phyloP scores from a whole-genome alignment of 768 basidiomycete species.

The Termitomyces sp. region DNA sequence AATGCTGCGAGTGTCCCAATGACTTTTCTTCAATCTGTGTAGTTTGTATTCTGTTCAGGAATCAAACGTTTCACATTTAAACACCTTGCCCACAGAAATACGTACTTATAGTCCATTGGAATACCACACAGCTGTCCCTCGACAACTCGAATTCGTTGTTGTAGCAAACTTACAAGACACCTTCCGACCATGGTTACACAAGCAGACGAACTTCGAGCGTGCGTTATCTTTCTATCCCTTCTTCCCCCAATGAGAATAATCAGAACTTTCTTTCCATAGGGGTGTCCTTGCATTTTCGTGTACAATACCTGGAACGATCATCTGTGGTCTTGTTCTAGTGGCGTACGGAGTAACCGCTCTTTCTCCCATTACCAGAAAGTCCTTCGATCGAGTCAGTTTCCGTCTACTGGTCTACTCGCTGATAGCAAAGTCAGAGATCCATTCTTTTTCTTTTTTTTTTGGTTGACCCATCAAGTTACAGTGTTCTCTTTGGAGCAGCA shows the following conservation, averaged over 20 bases:
- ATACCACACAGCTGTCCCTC: no score
- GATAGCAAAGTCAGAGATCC: slow-evolving; percentile 6
- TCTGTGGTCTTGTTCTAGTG: slow-evolving; percentile 6
- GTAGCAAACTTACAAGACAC: no score
- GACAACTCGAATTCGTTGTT: no score
- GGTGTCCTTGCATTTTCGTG: slow-evolving; percentile 3
- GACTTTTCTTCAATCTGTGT: no score
- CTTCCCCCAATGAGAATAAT: neutral
- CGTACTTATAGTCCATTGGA: no score
- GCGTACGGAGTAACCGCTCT: slow-evolving; percentile 2
- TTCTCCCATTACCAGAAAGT: neutral
- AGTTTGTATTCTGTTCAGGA: no score
- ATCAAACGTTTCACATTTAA: no score
- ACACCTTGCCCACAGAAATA: no score
- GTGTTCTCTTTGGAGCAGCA: slow-evolving; percentile 18
- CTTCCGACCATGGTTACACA: no score
- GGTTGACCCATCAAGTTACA: neutral
- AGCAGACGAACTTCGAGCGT: no score
- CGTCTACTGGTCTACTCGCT: slow-evolving; percentile 7
- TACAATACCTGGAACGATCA: slow-evolving; percentile 7
- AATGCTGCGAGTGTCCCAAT: no score
- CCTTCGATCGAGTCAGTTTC: slow-evolving; percentile 12
- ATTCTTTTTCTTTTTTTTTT: neutral
- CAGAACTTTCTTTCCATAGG: neutral
- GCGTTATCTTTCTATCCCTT: neutral